Conservation (phyloP, 495 filamentous ascomycete genomes). For the Beverwykella pulmonaria region DNA sequence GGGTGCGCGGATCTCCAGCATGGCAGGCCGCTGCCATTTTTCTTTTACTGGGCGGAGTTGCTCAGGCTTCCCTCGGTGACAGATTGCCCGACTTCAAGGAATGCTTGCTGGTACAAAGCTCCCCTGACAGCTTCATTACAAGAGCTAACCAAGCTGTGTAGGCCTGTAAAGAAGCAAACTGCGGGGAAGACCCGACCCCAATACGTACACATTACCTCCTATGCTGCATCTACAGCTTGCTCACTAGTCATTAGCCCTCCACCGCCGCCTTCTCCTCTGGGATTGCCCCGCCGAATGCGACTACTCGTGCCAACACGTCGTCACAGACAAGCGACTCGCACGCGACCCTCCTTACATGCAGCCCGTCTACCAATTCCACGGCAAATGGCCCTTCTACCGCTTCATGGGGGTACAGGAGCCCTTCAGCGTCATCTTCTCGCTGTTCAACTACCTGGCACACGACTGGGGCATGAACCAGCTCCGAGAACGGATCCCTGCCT, state of each 20-base stretch:
- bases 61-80: conserved; percentile 78
- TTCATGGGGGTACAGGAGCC: conserved; percentile 93
- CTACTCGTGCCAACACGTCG: conserved; percentile 95
- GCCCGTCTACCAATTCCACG: conserved; percentile 88
- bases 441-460: conserved; percentile 89
- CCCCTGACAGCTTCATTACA: conserved; percentile 1
- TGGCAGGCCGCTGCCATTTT: conserved; percentile 29
- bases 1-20: conserved; percentile 33
- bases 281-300: conserved; percentile 91
- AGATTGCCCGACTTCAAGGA: conserved; percentile 83
- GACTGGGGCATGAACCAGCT: conserved; percentile 73
- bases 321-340: conserved; percentile 72
- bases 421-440: conserved; percentile 87
- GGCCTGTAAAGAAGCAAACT: conserved; percentile 84
- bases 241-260: conserved; percentile 54
- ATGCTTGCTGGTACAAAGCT: conserved; percentile 73
- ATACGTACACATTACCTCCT: conserved; percentile 56
- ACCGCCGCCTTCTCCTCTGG: conserved; percentile 74
- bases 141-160: conserved; percentile 45
- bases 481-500: conserved; percentile 65
- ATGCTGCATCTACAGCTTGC: background rate
- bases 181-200: conserved; percentile 53
- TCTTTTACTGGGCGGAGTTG: conserved; percentile 51
- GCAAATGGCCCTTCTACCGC: conserved; percentile 98
- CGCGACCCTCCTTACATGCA: conserved; percentile 63